A percentile compares a stretch with the other conserved stretches of the same genome.
Conservation (phyloP, 108 stramenopile genomes). For the Pseudonitzschia multistriata region DNA sequence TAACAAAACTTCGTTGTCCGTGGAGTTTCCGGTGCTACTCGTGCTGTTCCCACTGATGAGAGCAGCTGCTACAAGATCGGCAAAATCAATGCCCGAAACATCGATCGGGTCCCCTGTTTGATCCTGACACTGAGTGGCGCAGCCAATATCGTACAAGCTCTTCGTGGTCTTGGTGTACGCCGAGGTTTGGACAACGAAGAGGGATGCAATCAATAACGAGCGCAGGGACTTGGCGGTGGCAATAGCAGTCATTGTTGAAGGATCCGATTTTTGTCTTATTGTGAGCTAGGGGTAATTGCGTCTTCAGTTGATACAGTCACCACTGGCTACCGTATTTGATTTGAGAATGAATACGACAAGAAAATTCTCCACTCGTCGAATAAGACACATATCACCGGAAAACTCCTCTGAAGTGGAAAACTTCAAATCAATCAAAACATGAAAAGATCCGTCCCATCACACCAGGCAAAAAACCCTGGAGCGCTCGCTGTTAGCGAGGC, state of each 20-base stretch:
- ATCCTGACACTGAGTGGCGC: not conserved
- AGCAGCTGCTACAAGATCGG: not conserved
- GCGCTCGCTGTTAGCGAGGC: not conserved
- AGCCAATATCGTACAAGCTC: not conserved
- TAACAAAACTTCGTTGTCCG: not conserved
- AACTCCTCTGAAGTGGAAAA: too few species aligned
- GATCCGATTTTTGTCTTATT: too few species aligned
- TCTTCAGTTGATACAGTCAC: too few species aligned
- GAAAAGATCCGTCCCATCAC: not conserved
- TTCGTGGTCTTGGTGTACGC: not conserved
- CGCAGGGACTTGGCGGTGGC: not conserved
- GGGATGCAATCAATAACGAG: not conserved
- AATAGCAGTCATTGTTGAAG: not conserved
- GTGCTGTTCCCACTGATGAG: not conserved
- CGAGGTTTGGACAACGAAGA: not conserved
- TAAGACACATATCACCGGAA: too few species aligned
- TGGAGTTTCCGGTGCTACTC: not conserved
- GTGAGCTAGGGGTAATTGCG: not conserved
- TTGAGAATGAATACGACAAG: too few species aligned
- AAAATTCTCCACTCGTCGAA: too few species aligned
- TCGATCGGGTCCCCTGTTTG: not conserved
- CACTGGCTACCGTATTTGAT: too few species aligned
- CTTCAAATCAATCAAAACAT: too few species aligned
- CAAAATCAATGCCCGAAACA: conserved; percentile 4
- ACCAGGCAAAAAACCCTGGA: not conserved